Base-by-base conservation (phyloP, 192 early-diverging fungal species). In the Dissophora ornata region DNA sequence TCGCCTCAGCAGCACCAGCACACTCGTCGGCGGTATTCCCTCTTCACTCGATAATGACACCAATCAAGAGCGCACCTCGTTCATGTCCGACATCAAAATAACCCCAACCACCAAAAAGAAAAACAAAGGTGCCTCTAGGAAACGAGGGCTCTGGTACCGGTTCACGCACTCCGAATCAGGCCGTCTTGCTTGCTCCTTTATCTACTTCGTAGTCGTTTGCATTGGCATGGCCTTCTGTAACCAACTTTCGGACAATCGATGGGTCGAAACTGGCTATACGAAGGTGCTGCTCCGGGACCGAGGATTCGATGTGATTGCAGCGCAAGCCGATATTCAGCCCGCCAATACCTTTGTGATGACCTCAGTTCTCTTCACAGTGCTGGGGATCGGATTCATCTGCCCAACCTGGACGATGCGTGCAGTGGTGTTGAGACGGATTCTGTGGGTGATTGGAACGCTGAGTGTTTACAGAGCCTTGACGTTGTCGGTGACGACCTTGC, bases 281-380 rank as follows among this genome's bases (percentile, higher is more conserved):
- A 45, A 78, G 26, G 58, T 68, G 8, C 11, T 77, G 2, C 46
- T 81, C 47, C 36, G 53, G 0, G 80, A 81, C 52, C 67, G 73
- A 22, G 80, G 73, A 3, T 81, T 81, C 50, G 65, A 78, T 57
- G 71, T 71, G 32, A 75, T 81, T 54, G 57, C 67, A 7, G 33
- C 73, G 3, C 57, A 60, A 6, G 53, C 61, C 2, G 63, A 81
- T 29, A 57, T 81, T 13, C 51, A 53, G 13, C 59, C 75, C 1
- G 73, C 80, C 54, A 77, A 81, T 32, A 56, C 60, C 2, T 78
- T 78, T 50, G 75, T 81, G 49, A 67, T 81, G 61, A 78, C 73
- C 44, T 71, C 75, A 10, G 54, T 81, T 2, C 59, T 77, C 22
- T 67, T 75, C 38, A 71, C 80, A 0, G 51, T 81, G 13, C 5